Conservation (phyloP, 176 grass and related monocot species). For the Typha latifolia region DNA sequence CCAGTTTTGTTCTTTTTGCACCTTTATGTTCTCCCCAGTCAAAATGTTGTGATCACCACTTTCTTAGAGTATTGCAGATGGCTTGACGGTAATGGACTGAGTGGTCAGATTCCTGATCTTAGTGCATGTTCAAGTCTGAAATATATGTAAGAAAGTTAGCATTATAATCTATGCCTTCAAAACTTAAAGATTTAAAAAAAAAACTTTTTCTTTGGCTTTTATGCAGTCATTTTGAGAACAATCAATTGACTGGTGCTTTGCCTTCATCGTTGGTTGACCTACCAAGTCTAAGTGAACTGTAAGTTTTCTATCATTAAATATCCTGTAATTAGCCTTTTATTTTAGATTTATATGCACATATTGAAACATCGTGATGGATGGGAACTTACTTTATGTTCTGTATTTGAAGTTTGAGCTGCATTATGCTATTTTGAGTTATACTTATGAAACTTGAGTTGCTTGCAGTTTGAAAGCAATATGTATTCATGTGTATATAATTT, state of each 20-base stretch:
- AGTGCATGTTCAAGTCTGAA: constrained; percentile 40
- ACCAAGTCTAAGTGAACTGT: constrained; percentile 68
- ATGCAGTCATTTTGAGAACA: constrained; percentile 88
- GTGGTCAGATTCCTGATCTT: constrained; percentile 64
- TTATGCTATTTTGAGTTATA: no score
- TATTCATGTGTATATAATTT: no score
- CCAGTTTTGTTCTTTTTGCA: constrained; percentile 2
- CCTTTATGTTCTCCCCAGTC: neutral
- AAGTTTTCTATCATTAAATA: constrained; percentile 29
- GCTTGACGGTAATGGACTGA: constrained; percentile 55
- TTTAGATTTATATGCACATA: no score
- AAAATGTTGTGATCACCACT: neutral
- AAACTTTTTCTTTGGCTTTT: neutral
- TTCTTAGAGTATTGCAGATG: constrained; percentile 33
- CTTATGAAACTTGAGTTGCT: no score
- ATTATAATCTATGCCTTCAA: no score
- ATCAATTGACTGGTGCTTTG: constrained; percentile 54
- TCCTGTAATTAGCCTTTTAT: neutral
- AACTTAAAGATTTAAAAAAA: neutral
- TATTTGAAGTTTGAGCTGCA: no score
- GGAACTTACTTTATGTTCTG: no score
- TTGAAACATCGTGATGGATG: no score
- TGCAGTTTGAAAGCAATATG: no score
- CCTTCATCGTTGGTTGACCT: constrained; percentile 58
- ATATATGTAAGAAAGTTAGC: constrained; percentile 44